Percentiles rank a stretch among this genome's conserved stretches.
Evolutionary conservation across 2,329 filamentous ascomycete species (phyloP).

Genomic region (Clarireedia hainanense): DNA sequence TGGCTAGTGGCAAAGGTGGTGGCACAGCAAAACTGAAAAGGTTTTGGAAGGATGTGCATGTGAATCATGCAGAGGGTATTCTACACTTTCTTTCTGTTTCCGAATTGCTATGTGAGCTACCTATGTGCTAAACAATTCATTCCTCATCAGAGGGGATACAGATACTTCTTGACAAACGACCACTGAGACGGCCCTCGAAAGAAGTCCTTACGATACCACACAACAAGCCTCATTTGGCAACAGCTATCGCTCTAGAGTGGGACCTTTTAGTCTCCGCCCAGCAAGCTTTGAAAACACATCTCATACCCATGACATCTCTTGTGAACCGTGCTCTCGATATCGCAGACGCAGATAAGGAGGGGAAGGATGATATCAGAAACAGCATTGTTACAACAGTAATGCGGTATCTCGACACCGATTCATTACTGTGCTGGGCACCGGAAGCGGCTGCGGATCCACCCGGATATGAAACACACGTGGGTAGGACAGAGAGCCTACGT

Average conservation of each 20-base stretch:
- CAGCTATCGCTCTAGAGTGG: conserved; percentile 88
- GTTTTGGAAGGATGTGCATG: conserved; percentile 81
- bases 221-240: conserved; percentile 73
- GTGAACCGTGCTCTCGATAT: conserved; percentile 80
- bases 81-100: neutral
- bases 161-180: conserved; percentile 68
- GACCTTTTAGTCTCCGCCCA: conserved; percentile 73
- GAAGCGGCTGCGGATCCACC: conserved; percentile 41
- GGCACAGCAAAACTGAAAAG: conserved; percentile 49
- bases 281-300: conserved; percentile 77
- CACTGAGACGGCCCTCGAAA: conserved; percentile 73
- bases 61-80: conserved; percentile 59
- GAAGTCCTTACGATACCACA: conserved; percentile 62
- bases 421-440: conserved; percentile 82
- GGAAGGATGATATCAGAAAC: conserved; percentile 46
- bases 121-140: conserved; percentile 7
- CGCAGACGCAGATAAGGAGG: conserved; percentile 50
- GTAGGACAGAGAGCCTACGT: conserved; percentile 51
- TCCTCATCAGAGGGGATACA: conserved; percentile 31
- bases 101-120: neutral
- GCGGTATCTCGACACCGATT: conserved; percentile 87
- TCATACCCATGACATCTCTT: conserved; percentile 84
- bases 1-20: conserved; percentile 31
- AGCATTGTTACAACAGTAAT: conserved; percentile 62
- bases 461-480: conserved; percentile 36